Evolutionary conservation across 2,329 filamentous ascomycete species (phyloP), one percentile per base, ranked within the genome.

Genomic region (Xylariaceae sp.): DNA sequence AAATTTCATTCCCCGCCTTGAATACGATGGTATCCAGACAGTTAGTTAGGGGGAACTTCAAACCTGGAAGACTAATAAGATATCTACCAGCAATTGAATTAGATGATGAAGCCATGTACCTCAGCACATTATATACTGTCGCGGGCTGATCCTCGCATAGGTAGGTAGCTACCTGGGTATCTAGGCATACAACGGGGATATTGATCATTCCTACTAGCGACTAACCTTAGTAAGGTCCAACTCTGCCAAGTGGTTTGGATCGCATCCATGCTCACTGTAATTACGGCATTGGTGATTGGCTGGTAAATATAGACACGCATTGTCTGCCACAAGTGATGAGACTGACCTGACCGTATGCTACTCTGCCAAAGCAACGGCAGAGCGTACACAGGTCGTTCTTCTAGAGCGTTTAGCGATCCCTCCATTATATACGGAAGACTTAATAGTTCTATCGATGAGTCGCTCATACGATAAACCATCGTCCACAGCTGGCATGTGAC

Each of bases 161-260:
- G 19, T 19, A 19, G 19, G 19, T 19, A 19, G 19, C 19, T 19
- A 19, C 19, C 19, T 19, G 19, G 19, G 19, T 19, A 19, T 19
- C 46, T 46, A 42, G 54, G 42, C 45, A 46, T 52, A 19, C 45
- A 40, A 51, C 32, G 41, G 32, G 34, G 19, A 19, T 19, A 19
- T 19, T 19, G 19, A 19, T 19, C 19, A 19, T 19, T 19, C 19
- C 19, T 19, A 19, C 19, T 19, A 19, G 19, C 19, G 19, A 19
- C 19, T 19, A 19, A 19, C 19, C 19, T 19, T 19, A 19, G 19
- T 34, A 37, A 54, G 39, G 43, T 29, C 44, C 7, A 48, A 19
- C 45, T 35, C 29, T 30, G 30, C 34, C 19, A 39, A 19, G 30
- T 53, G 37, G 42, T 43, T 40, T 50, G 39, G 50, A 55, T 55